phyloP scores from a whole-genome alignment of 164 flowering plant species.

The Chimonanthus praecox region DNA sequence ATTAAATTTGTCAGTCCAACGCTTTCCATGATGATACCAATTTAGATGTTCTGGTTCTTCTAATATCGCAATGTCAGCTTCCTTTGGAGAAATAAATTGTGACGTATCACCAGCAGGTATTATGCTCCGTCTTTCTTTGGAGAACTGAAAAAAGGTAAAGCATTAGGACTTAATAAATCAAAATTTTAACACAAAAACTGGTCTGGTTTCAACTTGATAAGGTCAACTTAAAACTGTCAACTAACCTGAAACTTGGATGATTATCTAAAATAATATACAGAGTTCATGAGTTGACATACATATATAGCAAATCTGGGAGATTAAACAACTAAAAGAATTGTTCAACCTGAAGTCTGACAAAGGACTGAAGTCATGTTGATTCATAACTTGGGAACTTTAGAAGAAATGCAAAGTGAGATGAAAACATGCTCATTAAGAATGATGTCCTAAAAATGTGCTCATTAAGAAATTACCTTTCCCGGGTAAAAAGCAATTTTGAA shows the following conservation, averaged over 20 bases:
- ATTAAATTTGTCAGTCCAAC: conserved; percentile 82
- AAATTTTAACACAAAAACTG: neutral
- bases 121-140: conserved; percentile 69
- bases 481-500: conserved; percentile 93
- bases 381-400: neutral
- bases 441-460: neutral
- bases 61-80: conserved; percentile 84
- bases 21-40: conserved; percentile 81
- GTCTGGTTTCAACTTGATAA: neutral
- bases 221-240: neutral
- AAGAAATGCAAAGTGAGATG: neutral
- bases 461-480: conserved; percentile 62
- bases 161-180: neutral
- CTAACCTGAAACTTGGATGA: neutral
- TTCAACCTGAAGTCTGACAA: neutral
- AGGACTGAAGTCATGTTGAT: neutral
- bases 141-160: conserved; percentile 37
- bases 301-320: neutral
- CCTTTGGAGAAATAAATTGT: conserved; percentile 66
- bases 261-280: neutral
- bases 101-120: conserved; percentile 78
- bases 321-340: neutral
- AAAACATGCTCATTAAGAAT: neutral
- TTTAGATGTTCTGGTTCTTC: conserved; percentile 84
- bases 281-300: neutral